Conservation (phyloP, 1,139 yeast genomes). For the Saccharomycopsis hybrid region DNA sequence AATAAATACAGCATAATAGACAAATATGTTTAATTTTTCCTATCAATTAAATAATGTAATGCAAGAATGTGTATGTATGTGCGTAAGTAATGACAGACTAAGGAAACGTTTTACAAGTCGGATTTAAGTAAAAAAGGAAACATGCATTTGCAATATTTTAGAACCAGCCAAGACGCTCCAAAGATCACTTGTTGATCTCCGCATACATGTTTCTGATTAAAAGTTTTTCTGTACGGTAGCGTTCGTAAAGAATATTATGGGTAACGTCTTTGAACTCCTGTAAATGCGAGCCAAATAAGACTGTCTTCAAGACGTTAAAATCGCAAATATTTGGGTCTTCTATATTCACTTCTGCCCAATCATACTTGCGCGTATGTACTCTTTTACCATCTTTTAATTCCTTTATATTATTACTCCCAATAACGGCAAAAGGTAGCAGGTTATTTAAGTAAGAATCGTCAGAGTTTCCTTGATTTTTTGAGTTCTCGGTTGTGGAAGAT, state of each 20-base stretch:
- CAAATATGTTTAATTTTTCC: too few relatives aligned
- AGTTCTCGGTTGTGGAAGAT: neutral
- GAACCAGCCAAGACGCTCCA: too few relatives aligned
- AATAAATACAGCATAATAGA: too few relatives aligned
- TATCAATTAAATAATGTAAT: too few relatives aligned
- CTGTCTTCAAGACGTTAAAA: constrained; percentile 59
- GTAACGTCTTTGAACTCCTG: constrained; percentile 70
- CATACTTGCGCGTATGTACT: constrained; percentile 35
- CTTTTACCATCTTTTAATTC: constrained; percentile 24
- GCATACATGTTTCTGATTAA: constrained; percentile 3
- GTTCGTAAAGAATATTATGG: constrained; percentile 51
- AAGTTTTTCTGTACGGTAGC: constrained; percentile 47
- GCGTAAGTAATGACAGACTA: too few relatives aligned
- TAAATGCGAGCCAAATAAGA: constrained; percentile 67
- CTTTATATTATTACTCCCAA: constrained; percentile 31
- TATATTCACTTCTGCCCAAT: constrained; percentile 40
- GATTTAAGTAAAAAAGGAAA: too few relatives aligned
- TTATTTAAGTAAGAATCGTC: constrained; percentile 29
- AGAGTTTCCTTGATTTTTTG: neutral
- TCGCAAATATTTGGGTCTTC: constrained; percentile 57
- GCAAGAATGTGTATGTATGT: too few relatives aligned
- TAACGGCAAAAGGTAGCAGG: constrained; percentile 42
- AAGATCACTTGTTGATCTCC: neutral
- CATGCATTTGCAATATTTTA: too few relatives aligned
- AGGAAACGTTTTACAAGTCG: too few relatives aligned